Evolutionary conservation across 441 rosid species (phyloP), one percentile per base, ranked within the genome.

Genomic region (Oxalis stricta): DNA sequence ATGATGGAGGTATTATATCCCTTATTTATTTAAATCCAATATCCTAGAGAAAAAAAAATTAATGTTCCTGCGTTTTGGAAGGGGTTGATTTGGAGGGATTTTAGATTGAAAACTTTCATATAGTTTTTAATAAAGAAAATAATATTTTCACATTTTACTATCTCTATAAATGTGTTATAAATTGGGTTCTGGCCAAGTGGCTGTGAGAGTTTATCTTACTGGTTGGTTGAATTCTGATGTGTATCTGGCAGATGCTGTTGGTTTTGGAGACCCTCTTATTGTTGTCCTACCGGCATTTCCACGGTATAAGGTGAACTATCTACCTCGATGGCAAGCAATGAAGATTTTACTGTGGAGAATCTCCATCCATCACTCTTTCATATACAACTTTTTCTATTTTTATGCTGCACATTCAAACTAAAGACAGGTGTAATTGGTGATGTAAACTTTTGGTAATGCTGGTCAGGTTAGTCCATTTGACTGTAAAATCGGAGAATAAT

Each of bases 261-360:
- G 95, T 15, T 88, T 68, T 30, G 95, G 94, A 45, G 95, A 84
- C 54, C 84, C 91, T 34, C 73, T 88, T 2, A 66, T 88, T 4
- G 97, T 95, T 3, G 77, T 84, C 55, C 50, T 88, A 66, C 91
- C 95, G 40, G 82, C 95, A 14, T 88, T n/a, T 88, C 46, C 87
- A 64, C 32, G 74, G 60, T 47, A 84, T 82, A 67, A 21, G 66
- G 46, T 71, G 70, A 72, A 59, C 24, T 26, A 38, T 46, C 47
- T 23, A 30, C 29, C 36, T 1, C 23, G 5, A 42, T 14, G 50
- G n/a, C n/a, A 23, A 36, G 53, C 53, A 33, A 49, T 47, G 31
- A 33, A 38, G 41, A 5, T 47, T 35, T 41, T 58, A 49, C 55
- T 33, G 37, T 48, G n/a, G n/a, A 52, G 13, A 14, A 26, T 42